Base-by-base conservation (phyloP, 2,329 filamentous ascomycete species). In the Sclerotinia subarctica region DNA sequence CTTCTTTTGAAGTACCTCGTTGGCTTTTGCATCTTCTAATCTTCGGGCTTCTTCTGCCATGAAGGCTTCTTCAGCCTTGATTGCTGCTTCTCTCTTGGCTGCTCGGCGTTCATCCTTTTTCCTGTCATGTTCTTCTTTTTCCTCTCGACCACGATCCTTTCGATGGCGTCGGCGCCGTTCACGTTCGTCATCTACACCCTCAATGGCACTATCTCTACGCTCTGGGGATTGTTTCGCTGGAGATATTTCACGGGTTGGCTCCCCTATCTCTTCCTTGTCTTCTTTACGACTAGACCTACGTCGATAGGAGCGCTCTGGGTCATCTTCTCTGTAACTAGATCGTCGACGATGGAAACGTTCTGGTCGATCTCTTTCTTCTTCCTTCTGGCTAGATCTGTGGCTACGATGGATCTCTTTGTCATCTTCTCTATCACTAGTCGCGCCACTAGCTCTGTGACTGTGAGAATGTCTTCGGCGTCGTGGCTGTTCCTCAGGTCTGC, bases 111-210 rank as follows among this genome's bases (percentile, higher is more conserved):
- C 74, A 11, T 72, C 73, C 67, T 75, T 77, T 8, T 75, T 69
- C 51, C 70, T 71, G 6, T 77, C 76, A 64, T 77, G 75, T 24
- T 73, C 76, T 54, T 71, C 72, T 69, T 77, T 74, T 59, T 77
- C 75, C 53, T 76, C 74, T 3, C 73, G 73, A 15, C 72, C 74
- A 5, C 75, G 70, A 32, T 73, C 71, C 56, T 72, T 73, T n/a
- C 67, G 70, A 13, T 63, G 65, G 17, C 74, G 72, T 29, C 70
- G 72, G 46, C 69, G 69, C 32, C 52, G 35, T 38, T 64, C 58
- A 56, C 59, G 59, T 26, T 68, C 59, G 24, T 69, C 66, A 38
- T 71, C 76, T 8, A 73, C 74, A 32, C 69, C 70, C 49, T 73
- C 75, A 13, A 75, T 68, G 11, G 74, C 76, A 58, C 75, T 77